phyloP scores from a whole-genome alignment of 2,329 filamentous ascomycete genomes.

The Clonostachys chloroleuca region DNA sequence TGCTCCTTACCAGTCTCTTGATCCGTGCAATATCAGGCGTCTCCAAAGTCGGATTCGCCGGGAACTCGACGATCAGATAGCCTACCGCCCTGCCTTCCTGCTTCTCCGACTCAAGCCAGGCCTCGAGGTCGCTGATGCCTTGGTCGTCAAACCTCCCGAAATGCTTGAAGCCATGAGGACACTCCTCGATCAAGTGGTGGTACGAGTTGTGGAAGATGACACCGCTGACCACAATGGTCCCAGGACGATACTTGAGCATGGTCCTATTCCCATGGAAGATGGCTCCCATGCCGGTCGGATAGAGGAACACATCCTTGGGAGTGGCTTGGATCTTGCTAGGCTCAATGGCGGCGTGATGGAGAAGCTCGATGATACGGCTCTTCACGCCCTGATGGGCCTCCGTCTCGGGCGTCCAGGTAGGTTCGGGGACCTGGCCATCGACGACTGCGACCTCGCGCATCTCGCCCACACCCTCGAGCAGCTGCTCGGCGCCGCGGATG shows the following conservation, averaged over 20 bases:
- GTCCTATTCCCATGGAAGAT: conserved; percentile 37
- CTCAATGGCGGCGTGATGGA: conserved; percentile 25
- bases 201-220: conserved; percentile 46
- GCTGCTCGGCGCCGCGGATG: conserved; percentile 35
- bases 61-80: conserved; percentile 42
- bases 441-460: conserved; percentile 27
- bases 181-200: conserved; percentile 39
- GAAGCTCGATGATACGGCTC: conserved; percentile 31
- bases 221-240: conserved; percentile 38
- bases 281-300: conserved; percentile 49
- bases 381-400: conserved; percentile 29
- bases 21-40: conserved; percentile 24
- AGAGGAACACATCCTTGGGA: conserved; percentile 45
- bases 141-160: conserved; percentile 35
- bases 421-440: conserved; percentile 15
- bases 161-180: conserved; percentile 36
- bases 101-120: conserved; percentile 34
- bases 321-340: conserved; percentile 19
- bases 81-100: conserved; percentile 29
- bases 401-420: conserved; percentile 31
- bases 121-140: conserved; percentile 37
- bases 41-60: conserved; percentile 27
- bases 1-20: conserved; percentile 27
- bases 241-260: conserved; percentile 23
- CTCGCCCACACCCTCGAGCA: conserved; percentile 27